Base-by-base conservation (phyloP, 768 basidiomycete species). In the Brasilioporus rufonigricans region DNA sequence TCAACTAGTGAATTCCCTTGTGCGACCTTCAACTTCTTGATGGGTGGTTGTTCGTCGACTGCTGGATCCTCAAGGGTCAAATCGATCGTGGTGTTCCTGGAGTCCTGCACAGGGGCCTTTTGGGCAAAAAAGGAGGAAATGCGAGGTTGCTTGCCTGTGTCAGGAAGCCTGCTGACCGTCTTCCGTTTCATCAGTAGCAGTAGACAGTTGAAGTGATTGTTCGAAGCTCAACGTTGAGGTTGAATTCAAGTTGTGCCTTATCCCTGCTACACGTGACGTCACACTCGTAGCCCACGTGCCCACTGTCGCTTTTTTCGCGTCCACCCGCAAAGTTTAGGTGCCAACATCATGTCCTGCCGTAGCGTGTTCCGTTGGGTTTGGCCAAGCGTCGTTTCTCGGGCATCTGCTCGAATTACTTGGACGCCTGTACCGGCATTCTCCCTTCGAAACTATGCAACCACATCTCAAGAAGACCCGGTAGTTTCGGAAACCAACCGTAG, bases 401-500 rank as follows among this genome's bases (percentile, higher is more conserved):
- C 45, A 4, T n/a, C 31, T n/a, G 13, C 16, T 13, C 52, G 44
- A 12, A 5, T 44, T 0, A n/a, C 14, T 31, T 27, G 36, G 46
- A 52, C 45, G 3, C 40, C 49, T 29, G 19, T 29, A 16, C 29
- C 24, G 9, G 31, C 44, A 23, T 47, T 44, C 7, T 3, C 39
- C 29, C 8, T 23, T 45, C 58, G 65, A 26, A 48, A 44, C 12
- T 61, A 70, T 55, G 41, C 44, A 5, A 50, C 61, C 18, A 32
- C 58, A 33, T 26, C 58, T 4, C 65, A 60, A 29, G 80, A 81
- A 51, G 80, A 77, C 13, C 76, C 78, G 19, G 69, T 74, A 5
- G 66, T 77, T 36, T 82, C 86, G 1, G 83, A 83, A 57, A 87
- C 85, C 18, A 86, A 87, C 61, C 85, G 87, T 87, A 70, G 58